Conservation (phyloP, 192 early-diverging fungal species). For the Linderina pennispora region DNA sequence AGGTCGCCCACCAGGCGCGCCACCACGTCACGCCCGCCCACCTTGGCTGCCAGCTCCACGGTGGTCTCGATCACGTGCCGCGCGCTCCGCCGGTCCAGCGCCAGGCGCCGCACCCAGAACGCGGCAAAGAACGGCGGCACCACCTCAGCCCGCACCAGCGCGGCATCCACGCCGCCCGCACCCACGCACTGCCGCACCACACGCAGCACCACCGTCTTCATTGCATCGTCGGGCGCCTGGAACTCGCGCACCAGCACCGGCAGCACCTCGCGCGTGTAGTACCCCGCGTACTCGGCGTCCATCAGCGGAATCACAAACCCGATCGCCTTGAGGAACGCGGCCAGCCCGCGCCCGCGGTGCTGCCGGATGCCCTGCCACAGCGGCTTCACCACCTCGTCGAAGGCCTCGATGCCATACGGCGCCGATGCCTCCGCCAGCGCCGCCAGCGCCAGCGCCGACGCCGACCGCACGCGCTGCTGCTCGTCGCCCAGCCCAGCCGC, state of each 20-base stretch:
- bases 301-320: slow-evolving; percentile 98
- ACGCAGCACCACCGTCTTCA: slow-evolving; percentile 98
- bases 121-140: slow-evolving; percentile 91
- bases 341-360: slow-evolving; percentile 93
- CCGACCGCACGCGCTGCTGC: slow-evolving; percentile 93
- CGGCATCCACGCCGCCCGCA: slow-evolving; percentile 83
- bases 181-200: slow-evolving; percentile 95
- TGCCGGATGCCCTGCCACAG: slow-evolving; percentile 90
- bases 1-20: slow-evolving; percentile 81
- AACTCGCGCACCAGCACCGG: slow-evolving; percentile 89
- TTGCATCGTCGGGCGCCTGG: slow-evolving; percentile 95
- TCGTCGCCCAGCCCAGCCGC: slow-evolving; percentile 91
- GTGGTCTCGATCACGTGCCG: slow-evolving; percentile 95
- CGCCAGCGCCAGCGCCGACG: slow-evolving; percentile 89
- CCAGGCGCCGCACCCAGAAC: slow-evolving; percentile 98
- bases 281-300: slow-evolving; percentile 91
- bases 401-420: slow-evolving; percentile 98
- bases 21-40: slow-evolving; percentile 89
- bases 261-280: slow-evolving; percentile 94
- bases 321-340: slow-evolving; percentile 98
- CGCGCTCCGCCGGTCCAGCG: slow-evolving; percentile 89
- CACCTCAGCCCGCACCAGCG: slow-evolving; percentile 85
- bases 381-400: slow-evolving; percentile 84
- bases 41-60: slow-evolving; percentile 88
- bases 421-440: slow-evolving; percentile 95